A percentile compares a stretch with the other conserved stretches of the same genome.
phyloP scores from a whole-genome alignment of 2,329 filamentous ascomycete species.

The Dactylellina drechsleri region DNA sequence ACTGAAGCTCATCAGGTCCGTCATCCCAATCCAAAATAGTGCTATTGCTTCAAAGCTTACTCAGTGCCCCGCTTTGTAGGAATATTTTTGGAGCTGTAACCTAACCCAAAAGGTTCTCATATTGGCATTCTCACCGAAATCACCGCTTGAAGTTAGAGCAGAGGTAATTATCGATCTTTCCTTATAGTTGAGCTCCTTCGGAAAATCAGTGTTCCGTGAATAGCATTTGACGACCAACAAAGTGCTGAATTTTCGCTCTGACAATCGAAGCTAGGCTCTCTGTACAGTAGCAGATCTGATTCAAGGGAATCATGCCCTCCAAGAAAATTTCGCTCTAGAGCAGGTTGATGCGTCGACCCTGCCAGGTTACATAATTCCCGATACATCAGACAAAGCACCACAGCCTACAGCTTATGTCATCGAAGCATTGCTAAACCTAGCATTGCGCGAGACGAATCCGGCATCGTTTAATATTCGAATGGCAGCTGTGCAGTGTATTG shows the following conservation, averaged over 20 bases:
- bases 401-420: conserved; percentile 80
- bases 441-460: conserved; percentile 64
- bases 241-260: conserved; percentile 43
- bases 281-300: conserved; percentile 89
- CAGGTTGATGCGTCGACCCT: conserved; percentile 71
- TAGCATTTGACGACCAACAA: conserved; percentile 6
- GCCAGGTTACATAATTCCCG: conserved; percentile 62
- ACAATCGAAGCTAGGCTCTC: conserved; percentile 70
- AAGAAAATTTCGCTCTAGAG: conserved; percentile 89
- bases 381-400: conserved; percentile 65
- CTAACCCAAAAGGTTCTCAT: conserved; percentile 82
- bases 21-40: not conserved
- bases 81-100: conserved; percentile 83
- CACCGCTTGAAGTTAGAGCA: conserved; percentile 78
- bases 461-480: conserved; percentile 77
- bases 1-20: conserved; percentile 79
- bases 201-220: not conserved
- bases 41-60: not conserved
- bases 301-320: conserved; percentile 78
- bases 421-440: conserved; percentile 86
- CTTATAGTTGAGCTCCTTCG: not conserved
- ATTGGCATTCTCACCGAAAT: conserved; percentile 80
- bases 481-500: conserved; percentile 87
- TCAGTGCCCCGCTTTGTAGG: conserved; percentile 54
- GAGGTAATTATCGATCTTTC: conserved; percentile 68